Evolutionary conservation across 306 rosid species (phyloP), one percentile per base, ranked within the genome.

Genomic region (Pueraria montana): DNA sequence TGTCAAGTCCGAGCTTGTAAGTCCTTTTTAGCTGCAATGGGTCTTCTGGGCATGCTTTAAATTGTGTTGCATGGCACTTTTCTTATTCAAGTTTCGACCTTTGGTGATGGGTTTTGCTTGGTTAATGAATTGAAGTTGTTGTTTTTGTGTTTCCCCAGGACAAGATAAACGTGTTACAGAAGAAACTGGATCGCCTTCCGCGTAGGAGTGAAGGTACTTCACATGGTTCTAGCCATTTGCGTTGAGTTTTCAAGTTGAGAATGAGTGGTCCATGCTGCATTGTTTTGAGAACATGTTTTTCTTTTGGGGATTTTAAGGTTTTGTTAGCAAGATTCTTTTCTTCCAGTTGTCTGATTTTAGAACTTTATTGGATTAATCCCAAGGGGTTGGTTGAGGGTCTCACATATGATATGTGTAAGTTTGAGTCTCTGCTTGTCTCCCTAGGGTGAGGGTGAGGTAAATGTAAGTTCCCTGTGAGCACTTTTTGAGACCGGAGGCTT

Each of bases 1-100:
- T 10, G 87, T 94, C 40, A 92, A 89, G 67, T 75, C 92, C 3
- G 98, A 96, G 90, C 91, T 92, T 82, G 99, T 93, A 86, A 73
- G 94, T 90, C 4, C n/a, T 17, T 71, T 49, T 48, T 48, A 1
- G 0, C n/a, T 48, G 18, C 14, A 5, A 56, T 48, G 24, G 18
- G 52, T 46, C 14, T 42, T 67, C 38, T 55, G 43, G 77, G 50
- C 4, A 66, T 67, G 21, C 45, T 84, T 59, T 48, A 0, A 14
- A n/a, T 49, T 6, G 1, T 70, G 59, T 48, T 83, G 56, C 72
- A 66, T 90, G 26, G 4, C 0, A 14, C 36, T 63, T 75, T 81
- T 74, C 30, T 38, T 13, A 16, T 52, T 26, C 40, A 79, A 64
- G 80, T 72, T 74, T 82, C 49, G 30, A 63, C n/a, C 67, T 72